Conservation (phyloP, 768 basidiomycete species). For the Suillus variegatus region DNA sequence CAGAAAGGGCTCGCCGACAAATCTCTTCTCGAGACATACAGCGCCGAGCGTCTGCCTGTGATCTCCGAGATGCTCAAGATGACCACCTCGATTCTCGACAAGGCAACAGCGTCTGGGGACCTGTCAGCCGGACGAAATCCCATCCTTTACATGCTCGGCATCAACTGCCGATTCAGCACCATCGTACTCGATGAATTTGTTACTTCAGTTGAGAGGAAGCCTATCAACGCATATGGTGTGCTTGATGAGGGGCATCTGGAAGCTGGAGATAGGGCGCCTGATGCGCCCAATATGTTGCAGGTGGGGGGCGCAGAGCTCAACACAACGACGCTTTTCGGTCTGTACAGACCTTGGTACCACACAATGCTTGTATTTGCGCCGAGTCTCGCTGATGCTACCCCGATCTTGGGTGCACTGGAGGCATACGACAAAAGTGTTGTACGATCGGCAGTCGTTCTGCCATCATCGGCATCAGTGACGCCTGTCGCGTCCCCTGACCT, state of each 20-base stretch:
- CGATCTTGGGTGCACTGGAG: background rate
- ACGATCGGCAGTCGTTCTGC: slow-evolving; percentile 6
- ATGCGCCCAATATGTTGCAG: slow-evolving; percentile 20
- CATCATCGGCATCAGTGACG: background rate
- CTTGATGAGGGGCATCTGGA: slow-evolving; percentile 15
- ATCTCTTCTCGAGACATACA: slow-evolving; percentile 27
- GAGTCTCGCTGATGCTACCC: slow-evolving; percentile 10
- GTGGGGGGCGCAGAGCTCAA: slow-evolving; percentile 6
- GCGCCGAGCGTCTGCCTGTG: slow-evolving; percentile 29
- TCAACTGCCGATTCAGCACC: slow-evolving; percentile 17
- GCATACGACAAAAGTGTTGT: background rate
- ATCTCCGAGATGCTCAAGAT: slow-evolving; percentile 29
- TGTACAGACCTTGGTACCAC: slow-evolving; percentile 24
- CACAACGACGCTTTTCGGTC: slow-evolving; percentile 25
- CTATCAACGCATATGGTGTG: slow-evolving; percentile 10
- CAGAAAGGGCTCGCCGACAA: slow-evolving; percentile 21
- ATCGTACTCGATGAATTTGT: slow-evolving; percentile 14
- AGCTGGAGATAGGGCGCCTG: slow-evolving; percentile 15
- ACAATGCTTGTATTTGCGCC: slow-evolving; percentile 13
- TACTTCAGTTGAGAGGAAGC: background rate
- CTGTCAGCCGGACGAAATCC: slow-evolving; percentile 17
- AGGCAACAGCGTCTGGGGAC: background rate
- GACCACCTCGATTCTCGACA: slow-evolving; percentile 13
- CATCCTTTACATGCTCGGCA: slow-evolving; percentile 32
- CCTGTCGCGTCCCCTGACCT: slow-evolving; percentile 16